Evolutionary conservation across 441 rosid genomes (phyloP).

Genomic region (Eutrema salsugineum): DNA sequence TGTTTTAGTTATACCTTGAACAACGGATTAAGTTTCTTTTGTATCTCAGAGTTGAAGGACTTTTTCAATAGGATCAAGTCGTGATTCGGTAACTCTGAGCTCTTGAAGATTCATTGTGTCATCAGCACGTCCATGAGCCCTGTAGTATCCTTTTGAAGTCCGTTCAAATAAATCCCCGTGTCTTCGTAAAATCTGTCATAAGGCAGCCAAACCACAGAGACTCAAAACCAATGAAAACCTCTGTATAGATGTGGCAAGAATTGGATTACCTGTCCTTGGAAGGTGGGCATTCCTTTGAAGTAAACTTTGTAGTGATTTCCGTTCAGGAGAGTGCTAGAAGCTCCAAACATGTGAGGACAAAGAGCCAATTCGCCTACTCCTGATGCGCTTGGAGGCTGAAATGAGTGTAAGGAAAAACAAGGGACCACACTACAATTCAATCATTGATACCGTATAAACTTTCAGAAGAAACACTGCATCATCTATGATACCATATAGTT

Average conservation of each 20-base stretch:
- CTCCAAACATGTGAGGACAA: conserved; percentile 74
- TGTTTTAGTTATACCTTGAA: conserved; percentile 50
- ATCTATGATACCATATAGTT: background rate
- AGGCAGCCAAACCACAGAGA: background rate
- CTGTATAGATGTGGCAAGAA: background rate
- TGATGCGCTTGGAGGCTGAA: conserved; percentile 54
- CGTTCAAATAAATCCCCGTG: conserved; percentile 91
- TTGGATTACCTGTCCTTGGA: conserved; percentile 62
- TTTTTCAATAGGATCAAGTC: conserved; percentile 54
- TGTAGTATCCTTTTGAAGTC: conserved; percentile 76
- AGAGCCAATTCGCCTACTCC: conserved; percentile 93
- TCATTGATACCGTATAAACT: background rate
- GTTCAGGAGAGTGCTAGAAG: conserved; percentile 74
- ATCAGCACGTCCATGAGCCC: conserved; percentile 94
- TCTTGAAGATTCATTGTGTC: conserved; percentile 93
- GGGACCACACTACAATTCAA: background rate
- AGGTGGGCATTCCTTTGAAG: conserved; percentile 76
- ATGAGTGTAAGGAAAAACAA: conserved; percentile 7
- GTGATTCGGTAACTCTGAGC: conserved; percentile 17
- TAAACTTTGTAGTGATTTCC: conserved; percentile 74
- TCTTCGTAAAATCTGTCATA: conserved; percentile 66
- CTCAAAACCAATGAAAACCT: conserved; percentile 3
- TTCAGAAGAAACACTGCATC: conserved; percentile 5
- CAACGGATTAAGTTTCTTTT: conserved; percentile 81
- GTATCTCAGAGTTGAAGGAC: conserved; percentile 76